These are phyloP conservation scores for Diaporthe destruens DNA, from an alignment of 2,329 filamentous ascomycete species.

Conservation along the genomic window DNA sequence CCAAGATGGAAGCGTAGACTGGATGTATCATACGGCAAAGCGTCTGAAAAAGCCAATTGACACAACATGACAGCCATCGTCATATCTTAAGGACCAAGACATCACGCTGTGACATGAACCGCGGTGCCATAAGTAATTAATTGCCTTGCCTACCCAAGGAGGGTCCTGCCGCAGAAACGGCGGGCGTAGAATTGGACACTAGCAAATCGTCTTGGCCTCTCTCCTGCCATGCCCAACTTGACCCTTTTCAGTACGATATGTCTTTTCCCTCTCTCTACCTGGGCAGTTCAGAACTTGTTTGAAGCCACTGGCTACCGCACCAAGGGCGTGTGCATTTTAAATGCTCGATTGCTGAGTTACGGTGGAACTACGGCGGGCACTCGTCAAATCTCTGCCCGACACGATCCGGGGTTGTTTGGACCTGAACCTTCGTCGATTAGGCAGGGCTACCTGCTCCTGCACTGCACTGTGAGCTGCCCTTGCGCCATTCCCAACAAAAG, in stretches of 20 bases:
- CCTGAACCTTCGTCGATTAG: constrained; percentile 31
- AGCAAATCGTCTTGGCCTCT: constrained; percentile 7
- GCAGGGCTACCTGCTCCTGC: constrained; percentile 26
- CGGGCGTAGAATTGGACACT: constrained; percentile 26
- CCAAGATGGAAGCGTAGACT: neutral
- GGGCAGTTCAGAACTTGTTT: neutral
- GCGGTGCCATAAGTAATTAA: constrained; percentile 12
- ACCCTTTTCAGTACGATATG: neutral
- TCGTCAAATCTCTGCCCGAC: constrained; percentile 41
- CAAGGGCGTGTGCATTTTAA: neutral
- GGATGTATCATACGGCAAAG: constrained; percentile 19
- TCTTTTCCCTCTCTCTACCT: neutral
- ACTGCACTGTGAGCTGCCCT: constrained; percentile 21
- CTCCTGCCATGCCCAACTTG: neutral
- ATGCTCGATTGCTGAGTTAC: constrained; percentile 20
- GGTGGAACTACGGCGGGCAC: constrained; percentile 35
- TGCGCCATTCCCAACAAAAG: constrained; percentile 14
- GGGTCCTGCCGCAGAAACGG: constrained; percentile 15
- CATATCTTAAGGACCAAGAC: neutral
- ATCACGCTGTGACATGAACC: constrained; percentile 2
- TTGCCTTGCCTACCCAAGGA: too few species aligned
- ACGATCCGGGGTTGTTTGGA: constrained; percentile 32
- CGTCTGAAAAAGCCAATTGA: constrained; percentile 27
- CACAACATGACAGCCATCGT: constrained; percentile 5
- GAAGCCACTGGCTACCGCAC: neutral